Conservation (phyloP, 495 filamentous ascomycete genomes). For the Trichodelitschia bisporula region DNA sequence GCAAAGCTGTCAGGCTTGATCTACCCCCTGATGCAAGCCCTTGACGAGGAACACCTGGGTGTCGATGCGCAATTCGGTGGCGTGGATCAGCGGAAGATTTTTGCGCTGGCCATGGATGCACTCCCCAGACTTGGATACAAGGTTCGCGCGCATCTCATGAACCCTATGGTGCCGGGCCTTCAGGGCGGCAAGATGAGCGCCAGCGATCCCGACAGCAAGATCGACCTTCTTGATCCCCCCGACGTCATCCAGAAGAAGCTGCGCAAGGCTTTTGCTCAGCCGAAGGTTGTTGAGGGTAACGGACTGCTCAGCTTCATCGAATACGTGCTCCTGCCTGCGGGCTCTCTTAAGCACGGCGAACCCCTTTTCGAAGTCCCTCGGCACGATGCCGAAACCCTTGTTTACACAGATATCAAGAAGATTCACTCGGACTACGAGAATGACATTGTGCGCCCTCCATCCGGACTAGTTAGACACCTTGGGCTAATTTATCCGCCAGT, state of each 20-base stretch:
- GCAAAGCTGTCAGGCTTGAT: slow-evolving; percentile 54
- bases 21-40: slow-evolving; percentile 71
- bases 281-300: slow-evolving; percentile 57
- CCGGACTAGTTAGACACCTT: no score
- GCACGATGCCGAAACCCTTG: slow-evolving; percentile 41
- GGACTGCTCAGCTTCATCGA: slow-evolving; percentile 67
- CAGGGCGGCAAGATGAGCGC: slow-evolving; percentile 56
- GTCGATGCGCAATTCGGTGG: slow-evolving; percentile 57
- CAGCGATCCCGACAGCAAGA: slow-evolving; percentile 37
- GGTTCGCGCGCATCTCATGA: slow-evolving; percentile 68
- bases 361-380: slow-evolving; percentile 31
- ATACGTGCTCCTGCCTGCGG: slow-evolving; percentile 54
- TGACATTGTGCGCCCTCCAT: slow-evolving; percentile 39
- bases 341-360: slow-evolving; percentile 26
- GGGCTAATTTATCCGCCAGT: slow-evolving; percentile 22
- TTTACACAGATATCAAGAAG: slow-evolving; percentile 46
- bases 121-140: slow-evolving; percentile 48
- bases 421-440: slow-evolving; percentile 55
- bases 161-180: slow-evolving; percentile 71
- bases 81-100: slow-evolving; percentile 71
- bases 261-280: slow-evolving; percentile 53
- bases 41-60: slow-evolving; percentile 76
- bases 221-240: slow-evolving; percentile 62
- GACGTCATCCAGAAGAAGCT: slow-evolving; percentile 57
- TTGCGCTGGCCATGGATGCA: slow-evolving; percentile 51